Evolutionary conservation across 2,329 filamentous ascomycete species (phyloP).

Genomic region (Paecilomyces variotii): DNA sequence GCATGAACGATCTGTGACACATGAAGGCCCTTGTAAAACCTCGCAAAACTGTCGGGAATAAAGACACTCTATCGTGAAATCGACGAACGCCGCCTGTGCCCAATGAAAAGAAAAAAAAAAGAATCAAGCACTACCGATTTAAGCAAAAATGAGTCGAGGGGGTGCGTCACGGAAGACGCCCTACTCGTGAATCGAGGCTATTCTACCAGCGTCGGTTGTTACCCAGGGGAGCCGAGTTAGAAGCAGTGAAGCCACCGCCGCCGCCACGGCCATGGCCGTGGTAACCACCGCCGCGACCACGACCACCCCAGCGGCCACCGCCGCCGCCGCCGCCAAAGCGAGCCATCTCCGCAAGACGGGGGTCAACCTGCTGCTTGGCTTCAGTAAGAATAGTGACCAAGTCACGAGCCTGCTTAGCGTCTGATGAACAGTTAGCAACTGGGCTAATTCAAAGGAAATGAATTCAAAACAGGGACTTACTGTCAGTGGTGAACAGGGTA

Average conservation of each 20-base stretch:
- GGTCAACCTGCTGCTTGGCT: slow-evolving; percentile 97
- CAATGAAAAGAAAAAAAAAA: slow-evolving; percentile 10
- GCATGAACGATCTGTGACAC: slow-evolving; percentile 1
- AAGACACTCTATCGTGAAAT: slow-evolving; percentile 29
- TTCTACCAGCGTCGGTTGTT: slow-evolving; percentile 50
- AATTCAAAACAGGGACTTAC: slow-evolving; percentile 51
- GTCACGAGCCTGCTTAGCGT: slow-evolving; percentile 93
- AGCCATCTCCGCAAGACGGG: slow-evolving; percentile 89
- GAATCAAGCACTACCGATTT: slow-evolving; percentile 21
- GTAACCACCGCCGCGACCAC: slow-evolving; percentile 34
- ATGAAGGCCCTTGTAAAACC: slow-evolving; percentile 9
- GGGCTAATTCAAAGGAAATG: neutral
- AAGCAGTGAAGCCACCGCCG: slow-evolving; percentile 46
- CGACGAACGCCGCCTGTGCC: slow-evolving; percentile 30
- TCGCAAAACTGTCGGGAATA: slow-evolving; percentile 7
- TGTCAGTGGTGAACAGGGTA: slow-evolving; percentile 98
- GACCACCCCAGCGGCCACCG: slow-evolving; percentile 56
- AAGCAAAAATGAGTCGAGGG: slow-evolving; percentile 8
- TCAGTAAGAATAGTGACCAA: slow-evolving; percentile 86
- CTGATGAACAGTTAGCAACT: slow-evolving; percentile 34
- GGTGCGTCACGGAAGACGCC: neutral
- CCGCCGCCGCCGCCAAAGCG: slow-evolving; percentile 80
- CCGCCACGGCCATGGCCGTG: slow-evolving; percentile 39
- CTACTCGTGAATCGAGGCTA: neutral
- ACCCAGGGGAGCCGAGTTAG: slow-evolving; percentile 52